Conservation (phyloP, 2,329 filamentous ascomycete genomes). For the Phyllosticta citriasiana region DNA sequence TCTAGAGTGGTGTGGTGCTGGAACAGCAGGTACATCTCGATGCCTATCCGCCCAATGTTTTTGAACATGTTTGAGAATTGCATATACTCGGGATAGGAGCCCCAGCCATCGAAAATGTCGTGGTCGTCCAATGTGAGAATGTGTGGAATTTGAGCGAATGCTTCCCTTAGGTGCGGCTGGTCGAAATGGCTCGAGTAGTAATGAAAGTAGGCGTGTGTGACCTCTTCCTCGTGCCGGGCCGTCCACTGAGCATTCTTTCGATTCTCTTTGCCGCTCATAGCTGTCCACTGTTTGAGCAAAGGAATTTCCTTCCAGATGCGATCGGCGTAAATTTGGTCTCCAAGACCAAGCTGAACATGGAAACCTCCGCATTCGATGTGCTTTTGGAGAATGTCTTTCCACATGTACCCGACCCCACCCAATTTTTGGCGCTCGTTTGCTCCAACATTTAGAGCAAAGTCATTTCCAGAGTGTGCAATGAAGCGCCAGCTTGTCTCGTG, state of each 20-base stretch:
- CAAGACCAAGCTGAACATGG: constrained; percentile 83
- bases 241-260: constrained; percentile 88
- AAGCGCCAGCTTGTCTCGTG: constrained; percentile 92
- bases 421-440: constrained; percentile 76
- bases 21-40: constrained; percentile 97
- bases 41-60: constrained; percentile 89
- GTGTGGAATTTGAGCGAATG: constrained; percentile 95
- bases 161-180: constrained; percentile 86
- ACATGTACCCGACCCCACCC: constrained; percentile 90
- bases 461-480: constrained; percentile 90
- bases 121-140: constrained; percentile 90
- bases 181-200: constrained; percentile 99
- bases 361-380: constrained; percentile 94
- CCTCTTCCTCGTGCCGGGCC: constrained; percentile 88
- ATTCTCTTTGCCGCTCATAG: constrained; percentile 85
- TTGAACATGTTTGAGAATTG: constrained; percentile 96
- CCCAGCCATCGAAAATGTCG: constrained; percentile 96
- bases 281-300: constrained; percentile 86
- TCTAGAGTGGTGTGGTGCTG: constrained; percentile 96
- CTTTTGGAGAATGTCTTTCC: constrained; percentile 97
- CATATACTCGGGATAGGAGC: constrained; percentile 97
- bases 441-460: constrained; percentile 81
- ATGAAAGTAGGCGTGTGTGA: constrained; percentile 93
- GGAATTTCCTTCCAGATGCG: constrained; percentile 94
- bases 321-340: constrained; percentile 93